These are phyloP conservation scores for Candida freyschussii DNA, from an alignment of 1,139 yeast genomes.

Conservation along the genomic window DNA sequence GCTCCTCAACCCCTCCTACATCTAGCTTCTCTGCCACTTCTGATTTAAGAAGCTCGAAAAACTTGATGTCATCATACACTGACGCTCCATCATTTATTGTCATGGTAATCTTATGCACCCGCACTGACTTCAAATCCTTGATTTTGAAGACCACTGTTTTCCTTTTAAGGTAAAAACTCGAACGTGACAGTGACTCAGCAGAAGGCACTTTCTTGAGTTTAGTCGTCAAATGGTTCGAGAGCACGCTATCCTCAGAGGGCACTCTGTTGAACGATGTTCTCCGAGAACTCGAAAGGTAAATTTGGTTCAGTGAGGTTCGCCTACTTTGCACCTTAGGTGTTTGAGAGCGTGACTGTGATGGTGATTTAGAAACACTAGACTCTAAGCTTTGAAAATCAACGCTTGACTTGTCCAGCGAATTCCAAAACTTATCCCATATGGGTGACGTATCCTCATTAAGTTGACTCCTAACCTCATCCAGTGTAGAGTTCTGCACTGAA, in stretches of 20 bases:
- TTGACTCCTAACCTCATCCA: conserved; percentile 24
- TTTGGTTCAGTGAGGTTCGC: conserved; percentile 18
- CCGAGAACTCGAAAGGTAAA: conserved; percentile 17
- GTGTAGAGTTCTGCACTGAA: conserved; percentile 21
- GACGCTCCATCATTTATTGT: conserved; percentile 18
- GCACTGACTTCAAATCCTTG: conserved; percentile 9
- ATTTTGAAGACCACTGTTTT: conserved; percentile 21
- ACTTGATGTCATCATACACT: conserved; percentile 18
- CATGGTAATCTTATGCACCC: conserved; percentile 22
- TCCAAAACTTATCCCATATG: conserved; percentile 38
- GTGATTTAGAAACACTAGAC: conserved; percentile 16
- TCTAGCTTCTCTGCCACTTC: conserved; percentile 27
- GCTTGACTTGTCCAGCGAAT: conserved; percentile 30
- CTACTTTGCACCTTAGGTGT: conserved; percentile 17
- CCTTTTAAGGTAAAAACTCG: conserved; percentile 19
- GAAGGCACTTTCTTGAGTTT: conserved; percentile 17
- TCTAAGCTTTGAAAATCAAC: conserved; percentile 24
- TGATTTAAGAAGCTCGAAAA: conserved; percentile 23
- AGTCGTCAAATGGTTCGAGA: conserved; percentile 1
- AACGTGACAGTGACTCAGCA: conserved; percentile 20
- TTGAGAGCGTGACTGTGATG: conserved; percentile 17
- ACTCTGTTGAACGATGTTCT: conserved; percentile 18
- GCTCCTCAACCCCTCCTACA: conserved; percentile 6
- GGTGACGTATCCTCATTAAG: conserved; percentile 28
- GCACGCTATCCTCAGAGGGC: conserved; percentile 11